Percentiles rank a stretch among this genome's conserved stretches.
Conservation (phyloP, 306 rosid species). For the Ochetophila trinervis region DNA sequence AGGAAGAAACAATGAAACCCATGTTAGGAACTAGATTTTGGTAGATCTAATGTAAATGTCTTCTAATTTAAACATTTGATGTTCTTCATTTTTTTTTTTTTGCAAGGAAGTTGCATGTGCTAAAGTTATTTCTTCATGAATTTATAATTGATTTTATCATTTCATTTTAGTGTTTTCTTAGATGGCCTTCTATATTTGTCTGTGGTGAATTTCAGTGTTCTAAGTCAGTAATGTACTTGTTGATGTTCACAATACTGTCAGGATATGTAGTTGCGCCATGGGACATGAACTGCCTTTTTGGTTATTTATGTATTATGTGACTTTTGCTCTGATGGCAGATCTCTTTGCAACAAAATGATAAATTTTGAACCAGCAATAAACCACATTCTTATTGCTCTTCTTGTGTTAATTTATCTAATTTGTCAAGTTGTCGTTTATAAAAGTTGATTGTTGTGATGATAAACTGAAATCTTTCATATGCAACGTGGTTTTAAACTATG, state of each 20-base stretch:
- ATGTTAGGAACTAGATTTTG: not conserved
- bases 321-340: too few species aligned
- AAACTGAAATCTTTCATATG: slow-evolving; percentile 10
- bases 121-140: not conserved
- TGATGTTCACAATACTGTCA: too few species aligned
- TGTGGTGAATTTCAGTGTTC: too few species aligned
- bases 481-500: slow-evolving; percentile 2
- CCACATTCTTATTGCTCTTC: not conserved
- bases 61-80: not conserved
- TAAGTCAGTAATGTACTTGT: too few species aligned
- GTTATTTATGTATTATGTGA: too few species aligned
- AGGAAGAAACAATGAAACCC: not conserved
- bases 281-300: too few species aligned
- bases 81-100: not conserved
- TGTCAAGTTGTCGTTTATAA: not conserved
- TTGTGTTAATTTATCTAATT: not conserved
- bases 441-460: slow-evolving; percentile 3
- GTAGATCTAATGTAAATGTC: not conserved
- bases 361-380: not conserved
- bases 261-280: too few species aligned
- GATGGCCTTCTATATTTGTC: not conserved
- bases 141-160: not conserved
- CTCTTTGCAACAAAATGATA: too few species aligned
- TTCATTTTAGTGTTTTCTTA: not conserved
- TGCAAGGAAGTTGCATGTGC: not conserved